Base-by-base conservation (phyloP, 1,139 yeast species). In the Hyphopichia wangnamkhiaoensis region DNA sequence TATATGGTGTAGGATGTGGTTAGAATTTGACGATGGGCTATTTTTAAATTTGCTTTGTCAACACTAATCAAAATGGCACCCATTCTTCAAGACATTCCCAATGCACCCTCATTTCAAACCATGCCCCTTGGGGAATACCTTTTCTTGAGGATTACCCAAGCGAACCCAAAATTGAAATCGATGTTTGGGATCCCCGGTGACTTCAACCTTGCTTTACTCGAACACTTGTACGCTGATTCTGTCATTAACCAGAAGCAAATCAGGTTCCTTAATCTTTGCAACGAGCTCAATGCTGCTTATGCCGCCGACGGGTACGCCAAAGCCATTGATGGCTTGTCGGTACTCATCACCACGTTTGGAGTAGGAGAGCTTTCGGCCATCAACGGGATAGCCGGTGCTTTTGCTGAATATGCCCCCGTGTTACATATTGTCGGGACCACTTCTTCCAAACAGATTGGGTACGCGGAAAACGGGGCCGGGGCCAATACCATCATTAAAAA, bases 331-430 rank as follows among this genome's bases (percentile, higher is more conserved):
- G 65, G 72, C 34, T 51, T 76, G 48, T 58, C 73, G 14, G 78
- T 69, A 1, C 52, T 82, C 37, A 67, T 82, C 45, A 79, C 88
- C 30, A 81, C 88, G 14, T 85, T 73, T 61, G 96, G 95, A 40
- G 96, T 89, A 36, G 96, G 96, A 43, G 96, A 88, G 63, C 74
- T 88, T 44, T 80, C 88, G 40, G 95, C 95, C 12, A 62, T 88
- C 48, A 89, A 88, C 63, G 96, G 95, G 37, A 73, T 86, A 45
- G 79, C 91, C 35, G 95, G 95, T 46, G 80, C 95, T 6, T 84
- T 76, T 63, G 84, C 93, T 34, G 96, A 88, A 61, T 82, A 76
- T 56, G 80, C 80, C 26, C 95, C 95, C 9, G 72, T 88, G 21
- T 70, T 89, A 43, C 95, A 87, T 63, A 80, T 89, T 51, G 95